A percentile compares a stretch with the other conserved stretches of the same genome.
Evolutionary conservation across 1,284 basidiomycete species (phyloP).

Genomic region (Ganoderma resinaceum): DNA sequence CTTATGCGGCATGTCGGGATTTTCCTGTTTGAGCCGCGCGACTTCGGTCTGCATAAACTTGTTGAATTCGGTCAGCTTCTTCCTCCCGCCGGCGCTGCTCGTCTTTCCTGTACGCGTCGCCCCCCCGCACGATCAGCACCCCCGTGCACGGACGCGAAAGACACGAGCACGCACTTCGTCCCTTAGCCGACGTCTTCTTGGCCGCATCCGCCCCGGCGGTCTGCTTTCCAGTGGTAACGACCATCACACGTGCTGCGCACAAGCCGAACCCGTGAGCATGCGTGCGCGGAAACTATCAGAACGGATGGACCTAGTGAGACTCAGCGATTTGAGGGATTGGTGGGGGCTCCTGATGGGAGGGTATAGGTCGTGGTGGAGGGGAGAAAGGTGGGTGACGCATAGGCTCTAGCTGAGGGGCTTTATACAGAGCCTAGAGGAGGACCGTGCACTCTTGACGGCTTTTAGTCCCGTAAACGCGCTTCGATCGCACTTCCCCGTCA

Average conservation of each 20-base stretch:
- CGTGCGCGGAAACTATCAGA: conserved; percentile 10
- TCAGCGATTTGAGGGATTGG: conserved; percentile 19
- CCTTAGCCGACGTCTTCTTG: conserved; percentile 34
- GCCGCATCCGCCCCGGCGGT: conserved; percentile 30
- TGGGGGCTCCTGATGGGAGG: conserved; percentile 22
- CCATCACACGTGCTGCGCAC: conserved; percentile 30
- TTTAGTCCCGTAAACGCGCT: conserved; percentile 38
- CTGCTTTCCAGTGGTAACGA: conserved; percentile 33
- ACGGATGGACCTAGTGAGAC: conserved; percentile 27
- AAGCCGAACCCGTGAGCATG: conserved; percentile 17
- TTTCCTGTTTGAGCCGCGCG: conserved; percentile 73
- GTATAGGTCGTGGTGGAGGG: conserved; percentile 33
- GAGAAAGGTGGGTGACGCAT: conserved; percentile 38
- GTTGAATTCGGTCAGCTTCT: conserved; percentile 74
- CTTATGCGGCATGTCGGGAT: conserved; percentile 73
- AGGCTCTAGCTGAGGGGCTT: conserved; percentile 38
- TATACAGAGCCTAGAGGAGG: conserved; percentile 40
- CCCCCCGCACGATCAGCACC: conserved; percentile 27
- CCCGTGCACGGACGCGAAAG: background rate
- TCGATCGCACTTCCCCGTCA: conserved; percentile 38
- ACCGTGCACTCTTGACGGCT: conserved; percentile 36
- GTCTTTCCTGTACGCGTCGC: conserved; percentile 42
- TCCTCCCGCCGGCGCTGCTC: conserved; percentile 47
- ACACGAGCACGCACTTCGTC: conserved; percentile 23
- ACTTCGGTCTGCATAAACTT: conserved; percentile 84